Percentiles rank a stretch among this genome's conserved stretches.
Evolutionary conservation across 2,329 filamentous ascomycete species (phyloP).

Genomic region (Colletotrichum graminicola): DNA sequence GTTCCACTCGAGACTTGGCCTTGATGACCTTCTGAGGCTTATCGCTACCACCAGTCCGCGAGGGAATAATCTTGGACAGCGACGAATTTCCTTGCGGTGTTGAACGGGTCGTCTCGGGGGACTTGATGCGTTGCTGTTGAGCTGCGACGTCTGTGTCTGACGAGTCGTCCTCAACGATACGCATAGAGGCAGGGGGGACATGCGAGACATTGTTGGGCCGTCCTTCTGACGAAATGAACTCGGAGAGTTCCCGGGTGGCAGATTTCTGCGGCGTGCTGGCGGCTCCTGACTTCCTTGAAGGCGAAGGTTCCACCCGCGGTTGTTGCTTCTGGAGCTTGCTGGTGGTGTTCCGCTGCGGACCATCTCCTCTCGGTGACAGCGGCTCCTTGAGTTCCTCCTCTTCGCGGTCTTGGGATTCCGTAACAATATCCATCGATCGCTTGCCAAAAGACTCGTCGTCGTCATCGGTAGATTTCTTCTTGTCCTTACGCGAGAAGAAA

Average conservation of each 20-base stretch:
- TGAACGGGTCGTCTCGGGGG: constrained; percentile 51
- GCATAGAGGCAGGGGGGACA: constrained; percentile 66
- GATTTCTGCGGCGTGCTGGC: constrained; percentile 49
- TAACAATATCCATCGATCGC: constrained; percentile 68
- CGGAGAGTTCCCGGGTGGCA: constrained; percentile 56
- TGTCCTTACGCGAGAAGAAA: constrained; percentile 73
- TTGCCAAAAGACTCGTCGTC: constrained; percentile 73
- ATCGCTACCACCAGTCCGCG: constrained; percentile 57
- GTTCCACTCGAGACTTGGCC: constrained; percentile 72
- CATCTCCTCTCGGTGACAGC: constrained; percentile 50
- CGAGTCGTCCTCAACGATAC: constrained; percentile 66
- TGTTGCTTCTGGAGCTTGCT: constrained; percentile 80
- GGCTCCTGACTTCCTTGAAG: constrained; percentile 55
- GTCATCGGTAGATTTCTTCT: constrained; percentile 67
- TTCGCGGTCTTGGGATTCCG: constrained; percentile 60
- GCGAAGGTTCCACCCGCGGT: constrained; percentile 62
- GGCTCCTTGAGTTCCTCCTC: constrained; percentile 58
- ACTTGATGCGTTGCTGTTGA: constrained; percentile 46
- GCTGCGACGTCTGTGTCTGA: constrained; percentile 45
- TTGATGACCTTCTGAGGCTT: constrained; percentile 66
- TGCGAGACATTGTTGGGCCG: constrained; percentile 66
- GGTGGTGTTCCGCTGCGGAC: constrained; percentile 66
- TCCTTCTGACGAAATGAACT: constrained; percentile 57
- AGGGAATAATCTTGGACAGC: constrained; percentile 58
- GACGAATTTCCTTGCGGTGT: constrained; percentile 57